phyloP scores from a whole-genome alignment of 2,329 filamentous ascomycete genomes.

The Diplodia intermedia region DNA sequence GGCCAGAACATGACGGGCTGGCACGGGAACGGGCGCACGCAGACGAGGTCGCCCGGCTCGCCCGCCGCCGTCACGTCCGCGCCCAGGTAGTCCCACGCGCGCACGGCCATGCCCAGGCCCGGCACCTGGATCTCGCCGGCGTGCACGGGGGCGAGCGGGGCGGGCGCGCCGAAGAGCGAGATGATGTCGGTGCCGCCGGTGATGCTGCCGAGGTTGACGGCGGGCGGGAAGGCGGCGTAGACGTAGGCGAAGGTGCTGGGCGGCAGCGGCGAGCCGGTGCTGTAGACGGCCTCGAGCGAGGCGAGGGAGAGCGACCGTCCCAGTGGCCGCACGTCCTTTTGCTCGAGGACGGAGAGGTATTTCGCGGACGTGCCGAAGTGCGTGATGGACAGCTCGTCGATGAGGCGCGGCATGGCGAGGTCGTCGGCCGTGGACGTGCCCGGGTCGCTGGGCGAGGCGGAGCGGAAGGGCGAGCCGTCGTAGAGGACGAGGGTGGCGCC shows the following conservation, averaged over 20 bases:
- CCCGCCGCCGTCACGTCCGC: slow-evolving; percentile 65
- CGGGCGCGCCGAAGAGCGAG: slow-evolving; percentile 88
- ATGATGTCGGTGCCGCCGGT: slow-evolving; percentile 97
- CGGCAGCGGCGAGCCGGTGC: slow-evolving; percentile 88
- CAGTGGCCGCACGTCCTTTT: slow-evolving; percentile 69
- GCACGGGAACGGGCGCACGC: slow-evolving; percentile 83
- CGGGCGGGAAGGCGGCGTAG: slow-evolving; percentile 78
- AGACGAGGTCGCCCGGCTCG: slow-evolving; percentile 86
- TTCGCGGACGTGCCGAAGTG: slow-evolving; percentile 96
- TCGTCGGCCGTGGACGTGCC: slow-evolving; percentile 68
- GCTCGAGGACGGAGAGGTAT: slow-evolving; percentile 89
- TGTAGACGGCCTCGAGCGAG: slow-evolving; percentile 84
- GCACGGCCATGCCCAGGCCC: slow-evolving; percentile 59
- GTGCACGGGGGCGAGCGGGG: slow-evolving; percentile 59
- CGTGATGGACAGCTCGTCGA: slow-evolving; percentile 81
- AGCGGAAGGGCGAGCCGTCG: slow-evolving; percentile 85
- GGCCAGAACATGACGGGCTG: slow-evolving; percentile 86
- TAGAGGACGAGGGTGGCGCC: slow-evolving; percentile 87
- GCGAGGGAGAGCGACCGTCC: slow-evolving; percentile 59
- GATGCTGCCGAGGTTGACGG: slow-evolving; percentile 89
- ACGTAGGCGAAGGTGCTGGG: slow-evolving; percentile 93
- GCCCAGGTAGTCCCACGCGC: slow-evolving; percentile 61
- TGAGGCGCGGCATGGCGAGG: slow-evolving; percentile 80
- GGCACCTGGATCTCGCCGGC: slow-evolving; percentile 59
- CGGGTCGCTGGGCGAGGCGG: slow-evolving; percentile 40